Evolutionary conservation across 352 stramenopile species (phyloP).

Genomic region (Globisporangium nunn): DNA sequence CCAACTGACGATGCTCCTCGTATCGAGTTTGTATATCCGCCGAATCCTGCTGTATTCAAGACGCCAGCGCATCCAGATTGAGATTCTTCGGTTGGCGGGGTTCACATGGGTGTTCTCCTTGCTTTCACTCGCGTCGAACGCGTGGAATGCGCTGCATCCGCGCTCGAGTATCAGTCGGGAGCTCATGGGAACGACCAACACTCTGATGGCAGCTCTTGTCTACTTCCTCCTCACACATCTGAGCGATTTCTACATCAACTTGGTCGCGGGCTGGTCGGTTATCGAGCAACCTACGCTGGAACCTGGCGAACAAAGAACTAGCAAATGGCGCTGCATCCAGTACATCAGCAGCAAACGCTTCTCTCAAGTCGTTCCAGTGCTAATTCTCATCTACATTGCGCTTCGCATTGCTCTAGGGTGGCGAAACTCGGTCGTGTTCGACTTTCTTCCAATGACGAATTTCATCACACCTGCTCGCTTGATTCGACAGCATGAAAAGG

Average conservation of each 20-base stretch:
- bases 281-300: constrained; percentile 5
- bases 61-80: constrained; percentile 18
- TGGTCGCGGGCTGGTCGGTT: constrained; percentile 8
- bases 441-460: constrained; percentile 37
- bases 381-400: constrained; percentile 19
- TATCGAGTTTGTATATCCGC: constrained; percentile 16
- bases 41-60: constrained; percentile 8
- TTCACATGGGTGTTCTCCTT: constrained; percentile 9
- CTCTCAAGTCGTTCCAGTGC: constrained; percentile 2
- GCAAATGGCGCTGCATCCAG: constrained; percentile 6
- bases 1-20: constrained; percentile 7
- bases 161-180: constrained; percentile 5
- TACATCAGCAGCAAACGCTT: constrained; percentile 8
- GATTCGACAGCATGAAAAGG: constrained; percentile 10
- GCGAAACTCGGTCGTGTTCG: constrained; percentile 23
- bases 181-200: constrained; percentile 22
- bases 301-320: background rate
- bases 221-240: constrained; percentile 23
- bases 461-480: constrained; percentile 24
- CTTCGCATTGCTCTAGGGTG: constrained; percentile 21
- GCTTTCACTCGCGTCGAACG: constrained; percentile 16
- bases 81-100: constrained; percentile 13
- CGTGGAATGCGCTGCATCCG: constrained; percentile 12
- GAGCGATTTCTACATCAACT: constrained; percentile 25
- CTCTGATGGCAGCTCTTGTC: constrained; percentile 19